Evolutionary conservation across 345 rosid genomes (phyloP).

Genomic region (Durio zibethinus): DNA sequence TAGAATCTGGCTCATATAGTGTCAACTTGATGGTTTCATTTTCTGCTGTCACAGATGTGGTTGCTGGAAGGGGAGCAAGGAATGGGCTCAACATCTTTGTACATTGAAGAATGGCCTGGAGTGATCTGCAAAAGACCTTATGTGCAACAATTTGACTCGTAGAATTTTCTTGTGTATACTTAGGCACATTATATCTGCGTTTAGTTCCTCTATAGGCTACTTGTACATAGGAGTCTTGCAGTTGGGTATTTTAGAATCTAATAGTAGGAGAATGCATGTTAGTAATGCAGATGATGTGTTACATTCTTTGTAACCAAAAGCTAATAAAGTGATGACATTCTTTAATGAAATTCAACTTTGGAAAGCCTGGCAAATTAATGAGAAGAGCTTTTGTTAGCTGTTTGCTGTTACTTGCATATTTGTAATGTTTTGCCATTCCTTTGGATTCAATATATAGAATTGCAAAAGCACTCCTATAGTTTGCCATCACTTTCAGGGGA

Average conservation of each 20-base stretch:
- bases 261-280: not conserved
- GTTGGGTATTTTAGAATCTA: constrained; percentile 8
- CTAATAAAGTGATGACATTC: constrained; percentile 4
- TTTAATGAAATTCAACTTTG: constrained; percentile 5
- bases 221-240: constrained; percentile 20
- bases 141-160: constrained; percentile 31
- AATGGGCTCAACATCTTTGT: constrained; percentile 59
- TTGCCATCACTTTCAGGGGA: constrained; percentile 48
- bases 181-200: constrained; percentile 19
- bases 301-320: constrained; percentile 15
- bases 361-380: constrained; percentile 4
- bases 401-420: constrained; percentile 5
- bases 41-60: constrained; percentile 64
- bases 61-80: constrained; percentile 59
- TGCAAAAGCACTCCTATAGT: constrained; percentile 15
- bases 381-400: constrained; percentile 3
- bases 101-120: constrained; percentile 43
- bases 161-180: constrained; percentile 22
- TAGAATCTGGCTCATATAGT: constrained; percentile 26
- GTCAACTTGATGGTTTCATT: constrained; percentile 66
- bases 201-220: constrained; percentile 20
- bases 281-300: constrained; percentile 4
- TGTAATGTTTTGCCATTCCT: not conserved
- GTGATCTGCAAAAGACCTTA: constrained; percentile 39
- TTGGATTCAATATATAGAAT: constrained; percentile 7